These are phyloP conservation scores for Globisporangium orthogonon DNA, from an alignment of 352 stramenopile species.

Conservation along the genomic window DNA sequence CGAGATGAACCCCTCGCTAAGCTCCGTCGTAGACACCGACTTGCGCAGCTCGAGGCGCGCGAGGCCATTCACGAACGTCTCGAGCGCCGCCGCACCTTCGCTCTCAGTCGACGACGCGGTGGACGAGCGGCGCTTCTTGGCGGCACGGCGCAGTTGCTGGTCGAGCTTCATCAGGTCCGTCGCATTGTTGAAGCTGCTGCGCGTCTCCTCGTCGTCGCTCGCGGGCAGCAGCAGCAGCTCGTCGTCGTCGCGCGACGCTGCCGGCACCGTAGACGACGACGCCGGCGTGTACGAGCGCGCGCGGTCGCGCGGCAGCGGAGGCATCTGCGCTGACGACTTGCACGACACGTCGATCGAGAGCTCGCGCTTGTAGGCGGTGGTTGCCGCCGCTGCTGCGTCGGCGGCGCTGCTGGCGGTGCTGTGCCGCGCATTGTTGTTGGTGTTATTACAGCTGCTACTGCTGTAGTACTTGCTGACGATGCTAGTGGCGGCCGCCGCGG, in stretches of 20 bases:
- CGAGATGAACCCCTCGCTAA: constrained; percentile 80
- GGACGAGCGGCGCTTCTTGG: constrained; percentile 49
- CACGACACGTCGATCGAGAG: constrained; percentile 13
- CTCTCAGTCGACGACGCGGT: constrained; percentile 39
- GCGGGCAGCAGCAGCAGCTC: not conserved
- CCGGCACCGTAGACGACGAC: constrained; percentile 1
- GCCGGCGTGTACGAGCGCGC: constrained; percentile 10
- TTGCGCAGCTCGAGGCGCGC: constrained; percentile 43
- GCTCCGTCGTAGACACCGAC: constrained; percentile 39
- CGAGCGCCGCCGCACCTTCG: constrained; percentile 20
- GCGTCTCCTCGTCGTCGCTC: constrained; percentile 6
- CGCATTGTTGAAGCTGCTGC: constrained; percentile 3
- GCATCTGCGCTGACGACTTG: not conserved
- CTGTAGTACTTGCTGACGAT: constrained; percentile 9
- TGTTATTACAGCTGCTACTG: constrained; percentile 2
- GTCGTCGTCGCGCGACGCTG: not conserved
- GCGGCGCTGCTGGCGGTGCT: not conserved
- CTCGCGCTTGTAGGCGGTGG: constrained; percentile 6
- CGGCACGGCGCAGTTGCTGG: constrained; percentile 6
- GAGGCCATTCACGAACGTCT: constrained; percentile 31
- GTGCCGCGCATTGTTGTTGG: not conserved
- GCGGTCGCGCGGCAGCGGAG: constrained; percentile 7
- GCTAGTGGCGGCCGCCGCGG: constrained; percentile 16
- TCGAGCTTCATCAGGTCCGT: constrained; percentile 12
- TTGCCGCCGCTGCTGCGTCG: constrained; percentile 4